Percentiles rank a stretch among this genome's conserved stretches.
phyloP scores from a whole-genome alignment of 768 basidiomycete species.

The Fomitopsis serialis region DNA sequence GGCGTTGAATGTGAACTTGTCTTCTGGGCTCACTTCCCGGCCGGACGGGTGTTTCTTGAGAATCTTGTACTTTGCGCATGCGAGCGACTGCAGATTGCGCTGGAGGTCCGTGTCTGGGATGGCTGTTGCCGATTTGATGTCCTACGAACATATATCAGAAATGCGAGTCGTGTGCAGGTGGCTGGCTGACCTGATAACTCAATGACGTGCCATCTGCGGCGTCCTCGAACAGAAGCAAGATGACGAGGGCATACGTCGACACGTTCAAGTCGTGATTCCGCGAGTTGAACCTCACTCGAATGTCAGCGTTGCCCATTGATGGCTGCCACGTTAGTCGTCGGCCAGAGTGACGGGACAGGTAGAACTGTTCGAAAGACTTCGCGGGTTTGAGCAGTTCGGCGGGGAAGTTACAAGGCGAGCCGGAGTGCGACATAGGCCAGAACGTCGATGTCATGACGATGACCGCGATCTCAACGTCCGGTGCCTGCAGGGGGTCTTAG shows the following conservation, averaged over 20 bases:
- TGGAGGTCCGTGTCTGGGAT: slow-evolving; percentile 77
- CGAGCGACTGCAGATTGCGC: slow-evolving; percentile 92
- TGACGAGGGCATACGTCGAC: slow-evolving; percentile 81
- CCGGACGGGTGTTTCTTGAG: slow-evolving; percentile 88
- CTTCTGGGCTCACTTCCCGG: slow-evolving; percentile 69
- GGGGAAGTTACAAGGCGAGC: slow-evolving; percentile 64
- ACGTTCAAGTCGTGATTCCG: slow-evolving; percentile 88
- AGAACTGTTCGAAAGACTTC: slow-evolving; percentile 84
- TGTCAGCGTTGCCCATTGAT: slow-evolving; percentile 85
- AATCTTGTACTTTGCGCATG: slow-evolving; percentile 91
- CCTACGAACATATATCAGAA: slow-evolving; percentile 40
- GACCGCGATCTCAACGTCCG: slow-evolving; percentile 76
- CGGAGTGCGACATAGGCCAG: slow-evolving; percentile 81
- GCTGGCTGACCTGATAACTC: slow-evolving; percentile 60
- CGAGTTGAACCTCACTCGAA: slow-evolving; percentile 74
- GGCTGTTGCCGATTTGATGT: slow-evolving; percentile 70
- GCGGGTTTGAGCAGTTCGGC: slow-evolving; percentile 55
- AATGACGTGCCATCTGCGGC: slow-evolving; percentile 62
- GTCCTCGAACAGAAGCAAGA: slow-evolving; percentile 83
- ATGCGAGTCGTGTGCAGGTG: not conserved
- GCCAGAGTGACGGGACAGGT: slow-evolving; percentile 84
- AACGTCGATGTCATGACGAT: slow-evolving; percentile 95
- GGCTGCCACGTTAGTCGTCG: slow-evolving; percentile 90
- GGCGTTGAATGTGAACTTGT: slow-evolving; percentile 87
- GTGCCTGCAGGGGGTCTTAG: slow-evolving; percentile 39